Base-by-base conservation (phyloP, 2,329 filamentous ascomycete genomes). In the Metarhizium humberi region DNA sequence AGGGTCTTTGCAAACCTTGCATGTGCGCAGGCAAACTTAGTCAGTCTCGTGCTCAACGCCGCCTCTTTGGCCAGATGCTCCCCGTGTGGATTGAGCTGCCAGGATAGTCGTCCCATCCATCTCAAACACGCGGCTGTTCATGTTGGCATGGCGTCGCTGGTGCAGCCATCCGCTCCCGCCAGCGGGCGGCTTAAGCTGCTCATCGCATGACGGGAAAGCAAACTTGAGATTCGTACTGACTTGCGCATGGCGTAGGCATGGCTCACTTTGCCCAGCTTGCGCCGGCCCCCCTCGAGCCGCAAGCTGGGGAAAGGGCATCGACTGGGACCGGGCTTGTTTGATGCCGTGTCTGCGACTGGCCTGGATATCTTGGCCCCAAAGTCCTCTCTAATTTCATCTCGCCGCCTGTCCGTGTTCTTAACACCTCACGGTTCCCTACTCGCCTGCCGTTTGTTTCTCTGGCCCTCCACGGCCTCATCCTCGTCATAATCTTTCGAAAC, bases 51-150 rank as follows among this genome's bases (percentile, higher is more conserved):
- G 36, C 11, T 6, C 11, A 8, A n/a, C 18, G 5, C 29, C 20
- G 36, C 43, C 50, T 43, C 32, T 32, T 43, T 59, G 75, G 60
- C 68, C 72, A 78, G 75, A 74, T 73, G 69, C 70, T 67, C 66
- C 63, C 67, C 54, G 52, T 36, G 46, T 61, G 64, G 60, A 57
- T 46, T 52, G n/a, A 32, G 50, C 20, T 49, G 45, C 48, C n/a
- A 29, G 53, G 42, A 49, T 56, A 43, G 25, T 55, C 70, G 66
- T 75, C 70, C 72, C 72, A 76, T 78, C 68, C 76, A 76, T 71
- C 72, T 79, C 78, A 80, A 79, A 81, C 77, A 63, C 60, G 61
- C 59, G 56, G 59, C 60, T 50, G 43, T 34, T 34, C 58, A 61
- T 57, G 45, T 49, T 56, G 52, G 14, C 29, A 16, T 49, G 45